Evolutionary conservation across 2,329 filamentous ascomycete genomes (phyloP), one percentile per base, ranked within the genome.

Genomic region (Talaromyces sp.): DNA sequence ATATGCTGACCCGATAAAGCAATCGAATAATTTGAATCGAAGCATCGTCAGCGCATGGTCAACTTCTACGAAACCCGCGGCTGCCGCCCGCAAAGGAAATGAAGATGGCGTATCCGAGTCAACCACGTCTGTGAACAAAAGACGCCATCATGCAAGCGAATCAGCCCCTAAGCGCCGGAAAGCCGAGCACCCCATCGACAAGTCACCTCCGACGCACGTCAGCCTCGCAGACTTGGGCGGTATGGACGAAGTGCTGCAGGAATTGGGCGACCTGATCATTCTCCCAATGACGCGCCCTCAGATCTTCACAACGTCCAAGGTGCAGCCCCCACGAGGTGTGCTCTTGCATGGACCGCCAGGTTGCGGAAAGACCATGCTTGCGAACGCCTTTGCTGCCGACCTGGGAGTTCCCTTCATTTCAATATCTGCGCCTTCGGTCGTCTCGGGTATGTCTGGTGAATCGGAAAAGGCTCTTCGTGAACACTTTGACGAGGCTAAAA

Each of bases 361-460:
- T 27, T 94, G 91, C 69, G 91, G 91, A 66, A 95, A 95, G 74
- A 95, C 91, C 0, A 88, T 90, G 79, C 86, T 95, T 61, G 89
- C 89, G 10, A 87, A 91, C 71, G 90, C 89, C 1, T 88, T 91
- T 67, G 91, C 91, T 3, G 88, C 89, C 1, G 85, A 87, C 63
- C 79, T 92, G 21, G 88, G 87, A 1, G 85, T 92, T 2, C 87
- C 90, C 0, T 93, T 92, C 68, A 88, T 95, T 62, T 84, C 90
- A 1, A 87, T 94, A n/a, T 88, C 90, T 0, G 90, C 89, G 0
- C 90, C 91, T 1, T 90, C 89, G 0, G 83, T 95, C 35, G 88
- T 95, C 0, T 91, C 89, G 17, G 90, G 91, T 21, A 94, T 93
- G 86, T 94, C 90, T 35, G 91, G 91, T 67, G 91, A 94, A 70